Base-by-base conservation (phyloP, 176 grass and related monocot genomes). In the Tillandsia leiboldiana region DNA sequence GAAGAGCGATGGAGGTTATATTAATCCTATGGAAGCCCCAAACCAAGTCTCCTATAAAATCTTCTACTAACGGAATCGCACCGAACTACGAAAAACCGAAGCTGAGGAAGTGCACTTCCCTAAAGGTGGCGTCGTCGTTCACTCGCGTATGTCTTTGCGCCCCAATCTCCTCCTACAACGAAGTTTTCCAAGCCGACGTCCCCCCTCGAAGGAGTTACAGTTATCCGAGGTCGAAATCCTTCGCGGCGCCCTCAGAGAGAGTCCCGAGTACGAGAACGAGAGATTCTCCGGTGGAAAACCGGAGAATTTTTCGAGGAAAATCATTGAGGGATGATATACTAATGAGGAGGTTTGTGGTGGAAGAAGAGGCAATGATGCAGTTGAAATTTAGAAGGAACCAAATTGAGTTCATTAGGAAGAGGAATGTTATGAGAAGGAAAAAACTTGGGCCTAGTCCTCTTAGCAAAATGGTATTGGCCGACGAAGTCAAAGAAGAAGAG, bases 271-370 rank as follows among this genome's bases (percentile, higher is more conserved):
- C 47, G 2, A 48, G 56, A 3, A 57, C 72, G 14, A 69, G 75
- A 66, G 26, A 2, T 5, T 72, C 65, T 5, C 66, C 65, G 12
- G 23, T 57, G 64, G 83, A 70, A 29, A 63, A 75, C 49, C 79
- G 87, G 48, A 79, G 83, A 20, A 85, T 90, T 70, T 99, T 99
- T 85, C 73, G 95, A 11, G 95, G 95, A 65, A 99, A 94, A 83
- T 99, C 95, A 23, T 73, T 99, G 75, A 90, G 82, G 63, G 90
- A 99, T 17, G 90, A 99, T 80, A 53, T 81, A 49, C 50, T 88
- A 72, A 99, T 99, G 95, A 83, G 95, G 62, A 85, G 87, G 71
- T 90, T 99, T 67, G 89, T 93, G 58, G 87, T 90, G 59, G 95
- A 93, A 67, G 95, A 99, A 82, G 95, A 71, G 51, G 87, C 83